These are phyloP conservation scores for Ambrosia artemisiifolia DNA, from an alignment of 129 eudicot genomes.

Conservation along the genomic window DNA sequence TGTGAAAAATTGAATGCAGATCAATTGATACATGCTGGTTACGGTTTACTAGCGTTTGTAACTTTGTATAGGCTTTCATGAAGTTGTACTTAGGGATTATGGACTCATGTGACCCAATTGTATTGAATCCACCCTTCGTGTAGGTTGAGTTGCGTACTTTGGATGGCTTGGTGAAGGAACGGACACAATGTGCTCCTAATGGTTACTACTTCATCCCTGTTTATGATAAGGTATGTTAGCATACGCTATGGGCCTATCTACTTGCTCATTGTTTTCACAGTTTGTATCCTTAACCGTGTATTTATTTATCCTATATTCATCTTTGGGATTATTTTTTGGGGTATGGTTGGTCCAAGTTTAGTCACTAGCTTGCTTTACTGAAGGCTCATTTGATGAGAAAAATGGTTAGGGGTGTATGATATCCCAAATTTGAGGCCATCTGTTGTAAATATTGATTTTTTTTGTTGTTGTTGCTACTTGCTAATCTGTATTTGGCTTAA, in stretches of 20 bases:
- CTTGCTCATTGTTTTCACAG: neutral
- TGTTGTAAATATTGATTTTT: neutral
- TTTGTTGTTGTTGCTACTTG: neutral
- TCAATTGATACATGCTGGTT: conserved; percentile 7
- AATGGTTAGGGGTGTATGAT: neutral
- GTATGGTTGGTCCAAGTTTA: conserved; percentile 1
- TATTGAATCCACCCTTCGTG: neutral
- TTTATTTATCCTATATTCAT: neutral
- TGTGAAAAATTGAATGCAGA: neutral
- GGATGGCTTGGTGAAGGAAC: conserved; percentile 97
- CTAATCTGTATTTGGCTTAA: neutral
- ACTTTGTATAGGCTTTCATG: neutral
- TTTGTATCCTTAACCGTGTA: neutral
- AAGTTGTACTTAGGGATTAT: neutral
- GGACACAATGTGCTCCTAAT: conserved; percentile 98
- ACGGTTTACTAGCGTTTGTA: neutral
- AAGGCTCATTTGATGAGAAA: conserved; percentile 4
- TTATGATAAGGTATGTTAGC: conserved; percentile 75
- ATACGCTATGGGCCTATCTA: neutral
- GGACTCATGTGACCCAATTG: neutral
- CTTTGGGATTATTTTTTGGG: conserved; percentile 18
- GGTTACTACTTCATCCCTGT: conserved; percentile 99
- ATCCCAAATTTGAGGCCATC: conserved; percentile 2
- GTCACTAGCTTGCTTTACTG: conserved; percentile 9
- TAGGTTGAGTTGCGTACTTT: conserved; percentile 93